Evolutionary conservation across 2,329 filamentous ascomycete species (phyloP).

Genomic region (Juglanconis oblonga): DNA sequence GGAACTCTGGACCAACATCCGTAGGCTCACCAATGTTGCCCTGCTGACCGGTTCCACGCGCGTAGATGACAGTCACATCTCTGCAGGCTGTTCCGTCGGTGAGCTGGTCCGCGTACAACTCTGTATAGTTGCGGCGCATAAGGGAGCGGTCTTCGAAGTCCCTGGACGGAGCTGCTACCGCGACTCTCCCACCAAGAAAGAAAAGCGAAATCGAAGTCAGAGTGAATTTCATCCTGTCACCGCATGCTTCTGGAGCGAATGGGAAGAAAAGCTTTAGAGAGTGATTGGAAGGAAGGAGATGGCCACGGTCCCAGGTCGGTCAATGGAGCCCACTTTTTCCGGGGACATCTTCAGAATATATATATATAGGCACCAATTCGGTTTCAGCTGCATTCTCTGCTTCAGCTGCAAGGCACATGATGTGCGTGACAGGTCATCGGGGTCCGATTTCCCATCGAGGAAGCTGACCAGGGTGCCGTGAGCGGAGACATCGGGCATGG

Average conservation of each 20-base stretch:
- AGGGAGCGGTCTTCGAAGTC: not conserved
- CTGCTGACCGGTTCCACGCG: conserved; percentile 13
- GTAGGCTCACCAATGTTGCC: conserved; percentile 17
- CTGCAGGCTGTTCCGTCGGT: conserved; percentile 16
- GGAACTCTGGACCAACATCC: conserved; percentile 24
- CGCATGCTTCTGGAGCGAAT: not conserved
- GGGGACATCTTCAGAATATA: not conserved
- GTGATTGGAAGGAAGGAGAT: not conserved
- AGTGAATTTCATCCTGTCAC: conserved; percentile 6
- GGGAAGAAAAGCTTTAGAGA: not conserved
- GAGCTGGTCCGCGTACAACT: conserved; percentile 10
- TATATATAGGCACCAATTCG: not conserved
- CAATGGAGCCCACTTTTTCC: not conserved
- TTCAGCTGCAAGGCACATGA: not conserved
- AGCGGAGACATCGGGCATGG: not conserved
- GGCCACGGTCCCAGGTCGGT: not conserved
- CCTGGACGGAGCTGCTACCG: not conserved
- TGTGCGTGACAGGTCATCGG: not conserved
- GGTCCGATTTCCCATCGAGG: not conserved
- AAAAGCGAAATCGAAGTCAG: not conserved
- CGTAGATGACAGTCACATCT: conserved; percentile 16
- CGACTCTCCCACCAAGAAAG: not conserved
- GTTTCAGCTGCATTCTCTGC: too few relatives aligned
- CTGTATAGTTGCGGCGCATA: conserved; percentile 5
- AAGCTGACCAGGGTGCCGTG: not conserved